These are phyloP conservation scores for Parathielavia hyrcaniae DNA, from an alignment of 495 filamentous ascomycete species.

Conservation along the genomic window DNA sequence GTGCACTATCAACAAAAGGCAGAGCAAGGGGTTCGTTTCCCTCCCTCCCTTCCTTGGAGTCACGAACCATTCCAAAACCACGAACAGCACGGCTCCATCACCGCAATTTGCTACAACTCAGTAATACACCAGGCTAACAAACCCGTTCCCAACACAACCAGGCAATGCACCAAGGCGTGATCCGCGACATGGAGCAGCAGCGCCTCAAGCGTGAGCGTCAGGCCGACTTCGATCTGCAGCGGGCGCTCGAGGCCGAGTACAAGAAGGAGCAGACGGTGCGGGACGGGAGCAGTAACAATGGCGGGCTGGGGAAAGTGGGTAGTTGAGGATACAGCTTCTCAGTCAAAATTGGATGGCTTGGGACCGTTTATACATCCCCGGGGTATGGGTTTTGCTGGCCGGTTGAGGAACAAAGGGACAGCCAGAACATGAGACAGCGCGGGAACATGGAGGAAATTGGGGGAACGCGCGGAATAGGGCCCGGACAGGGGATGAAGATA, in stretches of 20 bases:
- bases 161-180: conserved; percentile 94
- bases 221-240: conserved; percentile 90
- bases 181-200: conserved; percentile 93
- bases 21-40: conserved; percentile 69
- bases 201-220: conserved; percentile 79
- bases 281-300: conserved; percentile 21
- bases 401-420: too few relatives aligned
- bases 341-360: too few relatives aligned
- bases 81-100: too few relatives aligned
- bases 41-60: background rate
- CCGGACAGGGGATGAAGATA: too few relatives aligned
- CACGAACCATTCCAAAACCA: too few relatives aligned
- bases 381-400: too few relatives aligned
- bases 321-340: background rate
- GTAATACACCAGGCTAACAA: background rate
- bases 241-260: conserved; percentile 78
- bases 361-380: too few relatives aligned
- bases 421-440: too few relatives aligned
- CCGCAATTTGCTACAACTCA: background rate
- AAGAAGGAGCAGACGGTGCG: conserved; percentile 67
- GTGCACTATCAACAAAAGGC: conserved; percentile 81
- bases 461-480: too few relatives aligned
- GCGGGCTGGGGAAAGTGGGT: background rate
- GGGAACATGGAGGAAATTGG: too few relatives aligned
- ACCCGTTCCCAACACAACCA: conserved; percentile 49